phyloP scores from a whole-genome alignment of 306 rosid genomes.

The Inga oerstediana region DNA sequence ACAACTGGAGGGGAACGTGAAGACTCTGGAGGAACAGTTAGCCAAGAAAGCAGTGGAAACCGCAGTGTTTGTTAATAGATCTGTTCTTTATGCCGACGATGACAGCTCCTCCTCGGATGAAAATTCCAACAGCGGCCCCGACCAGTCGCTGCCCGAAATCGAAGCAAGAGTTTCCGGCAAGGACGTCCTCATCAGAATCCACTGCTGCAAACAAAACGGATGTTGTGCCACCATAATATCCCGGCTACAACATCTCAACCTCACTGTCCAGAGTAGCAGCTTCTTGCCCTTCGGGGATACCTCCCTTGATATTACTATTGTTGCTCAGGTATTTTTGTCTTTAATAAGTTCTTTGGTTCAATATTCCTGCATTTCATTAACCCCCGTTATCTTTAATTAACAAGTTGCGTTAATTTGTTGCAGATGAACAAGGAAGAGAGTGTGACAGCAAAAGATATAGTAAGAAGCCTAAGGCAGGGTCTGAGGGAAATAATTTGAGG shows the following conservation, averaged over 20 bases:
- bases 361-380: not conserved
- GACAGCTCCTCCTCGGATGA: conserved; percentile 46
- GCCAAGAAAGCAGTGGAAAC: conserved; percentile 52
- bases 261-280: conserved; percentile 58
- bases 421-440: conserved; percentile 69
- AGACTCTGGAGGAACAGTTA: conserved; percentile 57
- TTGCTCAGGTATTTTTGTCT: conserved; percentile 58
- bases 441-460: conserved; percentile 60
- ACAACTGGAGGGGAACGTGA: conserved; percentile 59
- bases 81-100: conserved; percentile 40
- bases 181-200: conserved; percentile 66
- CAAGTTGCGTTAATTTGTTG: not conserved
- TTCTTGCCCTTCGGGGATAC: conserved; percentile 66
- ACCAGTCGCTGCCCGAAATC: conserved; percentile 56
- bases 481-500: conserved; percentile 34
- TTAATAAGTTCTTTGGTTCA: not conserved
- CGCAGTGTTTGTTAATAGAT: conserved; percentile 49
- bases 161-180: conserved; percentile 69
- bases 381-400: not conserved
- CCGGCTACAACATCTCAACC: conserved; percentile 55
- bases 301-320: conserved; percentile 61
- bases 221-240: conserved; percentile 40
- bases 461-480: conserved; percentile 50
- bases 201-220: conserved; percentile 58
- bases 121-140: conserved; percentile 32